Evolutionary conservation across 331 rosid species (phyloP), one percentile per base, ranked within the genome.

Genomic region (Dryas integrifolia): DNA sequence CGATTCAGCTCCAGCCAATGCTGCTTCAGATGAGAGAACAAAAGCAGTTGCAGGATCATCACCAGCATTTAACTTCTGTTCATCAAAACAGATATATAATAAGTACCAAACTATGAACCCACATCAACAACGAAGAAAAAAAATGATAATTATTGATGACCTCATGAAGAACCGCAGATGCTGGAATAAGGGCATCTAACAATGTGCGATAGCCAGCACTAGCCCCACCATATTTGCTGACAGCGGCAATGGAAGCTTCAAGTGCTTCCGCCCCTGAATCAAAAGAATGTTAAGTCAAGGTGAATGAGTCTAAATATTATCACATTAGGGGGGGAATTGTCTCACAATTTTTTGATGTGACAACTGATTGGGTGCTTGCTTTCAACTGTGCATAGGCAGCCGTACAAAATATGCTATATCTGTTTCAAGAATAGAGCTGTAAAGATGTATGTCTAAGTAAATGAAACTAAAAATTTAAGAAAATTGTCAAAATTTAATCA

Each of bases 181-280:
- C 99, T 26, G 99, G 97, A 77, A 95, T 88, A 49, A 95, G 92
- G 67, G 99, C 92, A 71, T 95, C 99, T 74, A 95, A 85, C 86
- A 95, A 62, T 71, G 99, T 95, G 74, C 99, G 94, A 67, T 82
- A 87, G 76, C 99, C 99, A 81, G 90, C 97, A 77, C 82, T 83
- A 62, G 99, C 97, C 35, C 96, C 96, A 24, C 99, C 97, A 77
- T 95, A 95, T 77, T 89, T 95, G 79, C 92, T 86, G 57, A 95
- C 87, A 44, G 99, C 93, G 76, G 95, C 88, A 76, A 92, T 88
- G 70, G 92, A 87, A 72, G 88, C 87, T 52, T 84, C 86, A 64
- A 95, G 89, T 57, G 96, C 99, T 69, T 89, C 88, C 30, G 89
- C 88, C 97, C 96, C 98, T 93, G 82, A 76, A 80, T 78, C 80